phyloP scores from a whole-genome alignment of 768 basidiomycete genomes.

The Boletellus ananas region DNA sequence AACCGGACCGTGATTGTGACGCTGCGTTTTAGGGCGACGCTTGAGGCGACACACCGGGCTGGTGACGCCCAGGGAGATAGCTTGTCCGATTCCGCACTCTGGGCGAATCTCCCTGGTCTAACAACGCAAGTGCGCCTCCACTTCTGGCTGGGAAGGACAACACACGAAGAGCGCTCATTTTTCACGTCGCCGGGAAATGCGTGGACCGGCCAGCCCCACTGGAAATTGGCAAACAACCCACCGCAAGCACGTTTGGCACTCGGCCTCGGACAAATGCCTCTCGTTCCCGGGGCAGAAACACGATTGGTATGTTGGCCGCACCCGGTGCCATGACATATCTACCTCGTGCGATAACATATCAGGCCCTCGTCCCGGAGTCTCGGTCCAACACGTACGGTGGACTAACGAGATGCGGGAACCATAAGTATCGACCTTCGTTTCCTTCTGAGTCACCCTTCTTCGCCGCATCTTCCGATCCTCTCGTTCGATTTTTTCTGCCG shows the following conservation, averaged over 20 bases:
- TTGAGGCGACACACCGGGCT: no score
- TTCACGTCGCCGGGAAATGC: neutral
- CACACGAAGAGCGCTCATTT: neutral
- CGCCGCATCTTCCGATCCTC: conserved; percentile 14
- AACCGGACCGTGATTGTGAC: no score
- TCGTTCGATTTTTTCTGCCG: neutral
- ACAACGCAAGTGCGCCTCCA: neutral
- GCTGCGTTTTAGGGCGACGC: no score
- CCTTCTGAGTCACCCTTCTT: conserved; percentile 19
- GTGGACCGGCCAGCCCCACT: neutral
- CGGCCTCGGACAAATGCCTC: no score
- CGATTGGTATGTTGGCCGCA: neutral
- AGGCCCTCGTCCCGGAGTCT: neutral
- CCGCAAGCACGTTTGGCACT: neutral
- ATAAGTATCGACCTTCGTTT: neutral
- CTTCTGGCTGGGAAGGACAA: neutral
- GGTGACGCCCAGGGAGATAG: neutral
- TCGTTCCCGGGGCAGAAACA: neutral
- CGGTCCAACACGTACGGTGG: conserved; percentile 4
- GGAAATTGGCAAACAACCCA: neutral
- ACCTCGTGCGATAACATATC: neutral
- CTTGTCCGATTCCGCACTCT: neutral
- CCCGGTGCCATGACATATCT: neutral
- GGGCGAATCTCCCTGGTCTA: neutral
- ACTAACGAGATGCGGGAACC: neutral